Base-by-base conservation (phyloP, 1,284 basidiomycete genomes). In the Fistulina hepatica region DNA sequence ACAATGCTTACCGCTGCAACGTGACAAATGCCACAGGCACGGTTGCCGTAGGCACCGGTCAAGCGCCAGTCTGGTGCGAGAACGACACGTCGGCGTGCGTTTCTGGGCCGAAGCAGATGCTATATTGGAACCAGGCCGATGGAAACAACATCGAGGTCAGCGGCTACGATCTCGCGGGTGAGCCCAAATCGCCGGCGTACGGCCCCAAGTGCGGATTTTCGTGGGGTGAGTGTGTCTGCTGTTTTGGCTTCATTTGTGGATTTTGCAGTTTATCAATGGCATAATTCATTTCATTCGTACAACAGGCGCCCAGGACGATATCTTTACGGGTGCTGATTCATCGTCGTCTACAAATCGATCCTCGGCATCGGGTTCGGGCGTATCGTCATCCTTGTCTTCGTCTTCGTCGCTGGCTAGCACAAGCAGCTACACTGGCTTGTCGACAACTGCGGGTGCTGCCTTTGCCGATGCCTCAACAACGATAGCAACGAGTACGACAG, bases 51-150 rank as follows among this genome's bases (percentile, higher is more conserved):
- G 64, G 59, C 9, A 30, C 48, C 0, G 52, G 58, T 6, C 54
- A 63, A 39, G 56, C 67, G 7, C 55, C 67, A 2, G 56, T 61
- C 1, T 70, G 66, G 66, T 70, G 67, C 44, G 61, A 70, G 46
- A 58, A 57, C 35, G 51, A 69, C 34, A 47, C 50, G 2, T 45
- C 47, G 7, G 53, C 47, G 9, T 70, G 67, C 44, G 50, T 52
- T 19, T 52, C 57, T 44, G 65, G 65, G 31, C 57, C 65, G 7
- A 69, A 69, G 46, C 66, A 69, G 54, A 64, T 68, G 63, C 44
- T 70, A 16, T 63, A 61, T 48, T 68, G 66, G 67, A 56, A 69
- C 42, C 67, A 69, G 45, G 36, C 39, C 1, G 54, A 59, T 2
- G 61, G 66, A 2, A 60, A 67, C 48, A 70, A 69, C 44, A 61